phyloP scores from a whole-genome alignment of 352 stramenopile species.

The Phytopythium sindhum region DNA sequence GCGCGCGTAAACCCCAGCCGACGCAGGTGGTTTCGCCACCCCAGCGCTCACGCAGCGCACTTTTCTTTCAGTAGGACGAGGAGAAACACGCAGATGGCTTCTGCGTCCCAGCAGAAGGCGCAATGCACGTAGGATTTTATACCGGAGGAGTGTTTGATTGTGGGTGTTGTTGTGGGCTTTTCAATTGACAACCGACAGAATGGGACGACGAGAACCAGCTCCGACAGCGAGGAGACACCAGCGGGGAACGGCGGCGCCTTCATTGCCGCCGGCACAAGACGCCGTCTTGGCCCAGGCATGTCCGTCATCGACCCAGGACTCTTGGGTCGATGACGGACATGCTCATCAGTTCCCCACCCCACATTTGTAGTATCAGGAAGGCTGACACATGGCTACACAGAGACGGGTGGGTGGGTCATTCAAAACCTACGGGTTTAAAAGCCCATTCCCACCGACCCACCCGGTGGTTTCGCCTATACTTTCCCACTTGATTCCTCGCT shows the following conservation, averaged over 20 bases:
- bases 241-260: no score
- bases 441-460: background rate
- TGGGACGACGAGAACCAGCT: background rate
- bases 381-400: background rate
- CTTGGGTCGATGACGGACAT: no score
- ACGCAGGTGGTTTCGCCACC: background rate
- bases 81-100: background rate
- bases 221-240: no score
- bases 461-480: background rate
- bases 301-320: no score
- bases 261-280: no score
- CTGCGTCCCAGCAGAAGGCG: background rate
- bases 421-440: background rate
- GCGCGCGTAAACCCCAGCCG: conserved; percentile 24
- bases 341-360: no score
- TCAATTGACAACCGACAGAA: background rate
- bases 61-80: background rate
- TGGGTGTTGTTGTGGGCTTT: background rate
- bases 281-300: no score
- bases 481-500: conserved; percentile 2
- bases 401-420: conserved; percentile 1
- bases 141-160: background rate
- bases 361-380: no score
- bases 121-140: conserved; percentile 5
- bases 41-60: background rate